Evolutionary conservation across 176 grass and related monocot species (phyloP), one percentile per base, ranked within the genome.

Genomic region (Avena eriantha): DNA sequence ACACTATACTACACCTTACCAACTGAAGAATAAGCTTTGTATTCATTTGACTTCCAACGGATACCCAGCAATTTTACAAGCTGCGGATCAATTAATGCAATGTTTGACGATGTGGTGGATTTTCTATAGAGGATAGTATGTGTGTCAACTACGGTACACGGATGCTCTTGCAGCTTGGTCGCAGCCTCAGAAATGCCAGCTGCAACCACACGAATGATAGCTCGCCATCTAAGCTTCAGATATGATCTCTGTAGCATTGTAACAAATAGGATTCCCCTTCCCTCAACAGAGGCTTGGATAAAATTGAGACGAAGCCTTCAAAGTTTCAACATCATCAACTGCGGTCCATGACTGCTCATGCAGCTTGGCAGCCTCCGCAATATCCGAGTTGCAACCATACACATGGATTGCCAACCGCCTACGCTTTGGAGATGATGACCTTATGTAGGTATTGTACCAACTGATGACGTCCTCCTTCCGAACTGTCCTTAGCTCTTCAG

Each of bases 381-480:
- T 69, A 49, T 96, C 80, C 2, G 86, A 86, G 58, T 90, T 96
- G 92, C 89, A 99, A 81, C 97, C 97, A 79, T 88, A 94, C 24
- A 99, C 73, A 90, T 99, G 92, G 56, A 96, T 64, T 47, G 94
- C 84, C 59, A 98, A 76, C 66, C 88, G 86, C 80, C 94, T 92
- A 50, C 87, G 83, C 56, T 91, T 96, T 17, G 90, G 81, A 41
- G 97, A 92, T 49, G 85, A 55, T 22, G 80, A 67, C 73, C 55
- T 93, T 77, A 98, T 89, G 80, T 98, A 98, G 69, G 82, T 91
- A 59, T 98, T 94, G 85, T 77, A 98, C 88, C 94, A 92, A 35
- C 77, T 69, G 11, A 96, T 93, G 41, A 99, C 85, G 77, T 99
- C 94, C 59, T 87, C 90, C 92, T 99, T 99, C 47, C 82, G 54